Base-by-base conservation (phyloP, 2,329 filamentous ascomycete genomes). In the Fusarium tricinctum region DNA sequence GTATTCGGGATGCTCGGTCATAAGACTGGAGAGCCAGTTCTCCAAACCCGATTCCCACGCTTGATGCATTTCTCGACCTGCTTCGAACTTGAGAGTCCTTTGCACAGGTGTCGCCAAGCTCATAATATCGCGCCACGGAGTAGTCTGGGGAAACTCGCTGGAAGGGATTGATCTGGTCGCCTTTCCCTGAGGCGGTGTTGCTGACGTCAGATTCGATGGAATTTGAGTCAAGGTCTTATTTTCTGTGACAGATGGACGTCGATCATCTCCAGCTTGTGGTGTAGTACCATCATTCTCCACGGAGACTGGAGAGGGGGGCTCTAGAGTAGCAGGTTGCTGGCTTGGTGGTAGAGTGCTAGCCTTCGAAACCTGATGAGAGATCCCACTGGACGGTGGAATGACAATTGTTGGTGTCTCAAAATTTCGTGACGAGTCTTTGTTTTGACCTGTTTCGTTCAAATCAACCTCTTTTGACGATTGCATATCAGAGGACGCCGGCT, bases 61-160 rank as follows among this genome's bases (percentile, higher is more conserved):
- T 1, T 91, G 89, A 77, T 94, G 93, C 45, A 91, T 86, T 17
- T 87, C 81, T 44, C 93, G 87, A 0, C 92, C 91, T 59, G 91
- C 87, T 60, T 92, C 87, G 76, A 92, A 97, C 15, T 89, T 90
- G 43, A 85, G 82, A 62, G 96, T 92, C 20, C 94, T 89, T 69
- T 96, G 90, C 15, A 84, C 78, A 0, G 89, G 78, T 3, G 86
- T 88, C 17, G 86, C 84, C 49, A 96, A 84, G 10, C 87, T 88
- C 72, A 93, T 84, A 63, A 97, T 97, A 59, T 97, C 91, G 50
- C 89, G 88, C 79, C 97, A 94, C 2, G 86, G 82, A 67, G 86
- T 84, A 38, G 87, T 81, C 46, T 74, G 73, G 13, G 74, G 66
- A 44, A 63, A 58, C 19, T 62, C 64, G 17, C 62, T 55, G 2